phyloP scores from a whole-genome alignment of 768 basidiomycete species.

The Rhizopogon sp. region DNA sequence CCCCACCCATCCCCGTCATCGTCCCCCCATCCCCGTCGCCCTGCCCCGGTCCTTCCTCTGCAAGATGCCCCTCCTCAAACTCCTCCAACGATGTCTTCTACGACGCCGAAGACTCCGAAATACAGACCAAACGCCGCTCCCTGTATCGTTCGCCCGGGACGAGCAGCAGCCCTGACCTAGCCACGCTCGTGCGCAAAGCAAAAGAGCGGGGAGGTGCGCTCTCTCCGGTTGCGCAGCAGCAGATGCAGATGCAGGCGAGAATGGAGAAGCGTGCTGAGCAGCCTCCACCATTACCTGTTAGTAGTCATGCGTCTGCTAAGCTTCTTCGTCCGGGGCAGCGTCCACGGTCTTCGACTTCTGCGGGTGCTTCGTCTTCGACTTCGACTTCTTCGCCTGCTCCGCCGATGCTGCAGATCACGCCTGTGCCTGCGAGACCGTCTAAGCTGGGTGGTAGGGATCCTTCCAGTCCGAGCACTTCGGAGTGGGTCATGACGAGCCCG shows the following conservation, averaged over 20 bases:
- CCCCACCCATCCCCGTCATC: slow-evolving; percentile 51
- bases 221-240: slow-evolving; percentile 25
- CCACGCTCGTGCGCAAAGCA: slow-evolving; percentile 79
- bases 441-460: slow-evolving; percentile 23
- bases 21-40: slow-evolving; percentile 65
- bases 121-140: slow-evolving; percentile 73
- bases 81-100: slow-evolving; percentile 56
- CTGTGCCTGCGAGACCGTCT: slow-evolving; percentile 16
- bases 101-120: slow-evolving; percentile 63
- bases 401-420: slow-evolving; percentile 32
- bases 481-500: slow-evolving; percentile 47
- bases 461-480: slow-evolving; percentile 31
- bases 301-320: slow-evolving; percentile 10
- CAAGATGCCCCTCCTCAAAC: slow-evolving; percentile 37
- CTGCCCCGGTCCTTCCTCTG: slow-evolving; percentile 23
- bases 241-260: slow-evolving; percentile 27
- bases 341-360: slow-evolving; percentile 39
- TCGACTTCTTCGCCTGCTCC: slow-evolving; percentile 16
- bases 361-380: slow-evolving; percentile 22
- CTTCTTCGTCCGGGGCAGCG: slow-evolving; percentile 29
- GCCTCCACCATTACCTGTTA: slow-evolving; percentile 41
- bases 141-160: slow-evolving; percentile 88
- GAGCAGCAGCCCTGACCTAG: slow-evolving; percentile 88
- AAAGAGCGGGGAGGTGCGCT: slow-evolving; percentile 58
- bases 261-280: slow-evolving; percentile 32